A percentile compares a stretch with the other conserved stretches of the same genome.
Conservation (phyloP, 768 basidiomycete species). For the Psilocybe sp. region DNA sequence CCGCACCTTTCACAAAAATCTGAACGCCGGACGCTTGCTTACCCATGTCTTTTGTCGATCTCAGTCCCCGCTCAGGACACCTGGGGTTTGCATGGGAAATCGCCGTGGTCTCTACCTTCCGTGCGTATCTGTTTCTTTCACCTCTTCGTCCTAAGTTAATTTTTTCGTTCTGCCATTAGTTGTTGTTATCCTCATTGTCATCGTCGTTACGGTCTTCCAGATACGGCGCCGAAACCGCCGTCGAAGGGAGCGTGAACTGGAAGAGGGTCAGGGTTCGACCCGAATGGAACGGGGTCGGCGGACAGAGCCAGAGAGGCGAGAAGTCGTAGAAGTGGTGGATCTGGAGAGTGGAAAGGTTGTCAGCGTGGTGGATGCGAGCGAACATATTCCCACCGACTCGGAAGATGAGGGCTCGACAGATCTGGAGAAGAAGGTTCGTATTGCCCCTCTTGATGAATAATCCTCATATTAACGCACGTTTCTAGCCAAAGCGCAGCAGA, state of each 20-base stretch:
- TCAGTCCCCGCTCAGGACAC: constrained; percentile 29
- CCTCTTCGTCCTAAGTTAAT: neutral
- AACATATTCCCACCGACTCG: too few relatives aligned
- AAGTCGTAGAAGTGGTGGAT: constrained; percentile 7
- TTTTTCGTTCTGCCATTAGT: constrained; percentile 11
- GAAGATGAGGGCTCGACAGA: too few relatives aligned
- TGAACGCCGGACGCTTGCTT: too few relatives aligned
- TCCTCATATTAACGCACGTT: too few relatives aligned
- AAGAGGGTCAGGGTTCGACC: neutral
- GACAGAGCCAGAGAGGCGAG: neutral
- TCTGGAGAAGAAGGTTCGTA: too few relatives aligned
- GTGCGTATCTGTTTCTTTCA: constrained; percentile 20
- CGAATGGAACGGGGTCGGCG: constrained; percentile 6
- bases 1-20: too few relatives aligned
- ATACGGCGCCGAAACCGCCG: constrained; percentile 22
- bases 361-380: too few relatives aligned
- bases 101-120: constrained; percentile 29
- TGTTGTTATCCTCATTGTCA: constrained; percentile 22
- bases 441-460: too few relatives aligned
- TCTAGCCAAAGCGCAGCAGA: too few relatives aligned
- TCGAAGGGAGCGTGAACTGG: constrained; percentile 1
- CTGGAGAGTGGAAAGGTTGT: constrained; percentile 1
- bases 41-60: too few relatives aligned
- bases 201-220: constrained; percentile 23
- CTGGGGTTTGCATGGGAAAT: constrained; percentile 36